phyloP scores from a whole-genome alignment of 176 grass and related monocot species.

The Puccinellia tenuiflora region DNA sequence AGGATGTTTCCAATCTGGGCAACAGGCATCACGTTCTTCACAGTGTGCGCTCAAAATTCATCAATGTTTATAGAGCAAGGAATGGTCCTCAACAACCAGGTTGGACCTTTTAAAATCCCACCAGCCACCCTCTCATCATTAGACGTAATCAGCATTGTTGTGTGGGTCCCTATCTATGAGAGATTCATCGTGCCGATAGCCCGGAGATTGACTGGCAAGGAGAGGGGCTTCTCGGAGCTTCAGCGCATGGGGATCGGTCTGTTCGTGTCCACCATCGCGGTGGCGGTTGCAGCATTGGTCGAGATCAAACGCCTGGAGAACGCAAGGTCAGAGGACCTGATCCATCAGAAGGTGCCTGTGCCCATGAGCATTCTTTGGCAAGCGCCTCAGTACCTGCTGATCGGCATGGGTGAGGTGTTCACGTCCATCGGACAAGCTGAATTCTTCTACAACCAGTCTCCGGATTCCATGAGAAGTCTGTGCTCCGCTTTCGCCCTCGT shows the following conservation, averaged over 20 bases:
- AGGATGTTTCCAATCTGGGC: conserved; percentile 86
- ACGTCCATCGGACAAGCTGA: conserved; percentile 62
- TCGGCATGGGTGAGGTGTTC: conserved; percentile 72
- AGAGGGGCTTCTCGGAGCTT: conserved; percentile 79
- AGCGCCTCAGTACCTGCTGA: conserved; percentile 66
- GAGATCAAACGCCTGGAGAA: conserved; percentile 70
- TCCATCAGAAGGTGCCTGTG: conserved; percentile 48
- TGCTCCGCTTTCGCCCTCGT: conserved; percentile 66
- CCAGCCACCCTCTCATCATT: conserved; percentile 76
- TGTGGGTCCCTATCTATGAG: conserved; percentile 72
- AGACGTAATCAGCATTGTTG: conserved; percentile 56
- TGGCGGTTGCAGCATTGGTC: conserved; percentile 54
- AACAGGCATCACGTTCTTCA: conserved; percentile 70
- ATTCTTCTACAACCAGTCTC: conserved; percentile 84
- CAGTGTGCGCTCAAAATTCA: conserved; percentile 66
- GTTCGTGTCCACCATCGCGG: conserved; percentile 59
- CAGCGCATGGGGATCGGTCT: conserved; percentile 73
- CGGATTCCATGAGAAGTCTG: conserved; percentile 78
- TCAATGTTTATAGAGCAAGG: conserved; percentile 86
- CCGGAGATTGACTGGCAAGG: conserved; percentile 61
- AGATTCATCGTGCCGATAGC: conserved; percentile 62
- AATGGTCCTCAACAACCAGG: conserved; percentile 49
- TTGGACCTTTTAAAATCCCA: conserved; percentile 55
- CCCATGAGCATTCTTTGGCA: conserved; percentile 88
- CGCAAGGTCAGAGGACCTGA: conserved; percentile 43